Evolutionary conservation across 805 yeast species (phyloP).

Genomic region (Starmerella kuoi): DNA sequence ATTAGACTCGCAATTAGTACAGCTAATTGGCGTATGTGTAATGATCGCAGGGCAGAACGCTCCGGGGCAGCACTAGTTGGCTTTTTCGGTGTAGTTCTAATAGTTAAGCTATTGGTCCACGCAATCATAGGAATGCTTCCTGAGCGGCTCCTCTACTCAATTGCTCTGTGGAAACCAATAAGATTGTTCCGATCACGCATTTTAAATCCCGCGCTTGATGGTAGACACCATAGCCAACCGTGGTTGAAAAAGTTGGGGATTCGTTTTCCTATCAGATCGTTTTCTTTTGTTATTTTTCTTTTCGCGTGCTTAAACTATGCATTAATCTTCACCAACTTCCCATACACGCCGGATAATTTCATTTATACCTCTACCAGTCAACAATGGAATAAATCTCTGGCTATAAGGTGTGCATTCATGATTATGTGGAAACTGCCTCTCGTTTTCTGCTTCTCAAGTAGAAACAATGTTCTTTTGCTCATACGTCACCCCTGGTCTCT

Average conservation of each 20-base stretch:
- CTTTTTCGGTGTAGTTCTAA: slow-evolving; percentile 12
- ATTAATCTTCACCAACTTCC: slow-evolving; percentile 19
- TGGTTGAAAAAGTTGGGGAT: slow-evolving; percentile 4
- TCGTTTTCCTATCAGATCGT: slow-evolving; percentile 29
- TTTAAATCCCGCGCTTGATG: slow-evolving; percentile 9
- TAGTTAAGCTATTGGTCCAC: slow-evolving; percentile 1
- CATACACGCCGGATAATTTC: slow-evolving; percentile 11
- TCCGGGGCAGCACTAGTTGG: slow-evolving; percentile 13
- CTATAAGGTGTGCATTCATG: slow-evolving; percentile 16
- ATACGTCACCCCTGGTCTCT: slow-evolving; percentile 34
- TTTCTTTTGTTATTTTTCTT: slow-evolving; percentile 27
- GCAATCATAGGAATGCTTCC: neutral
- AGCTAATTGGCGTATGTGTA: slow-evolving; percentile 13
- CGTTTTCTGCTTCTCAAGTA: slow-evolving; percentile 45
- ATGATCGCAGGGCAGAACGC: slow-evolving; percentile 7
- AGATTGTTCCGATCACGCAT: slow-evolving; percentile 5
- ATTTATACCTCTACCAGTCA: slow-evolving; percentile 15
- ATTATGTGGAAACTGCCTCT: slow-evolving; percentile 34
- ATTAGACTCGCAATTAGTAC: slow-evolving; percentile 11
- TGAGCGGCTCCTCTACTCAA: neutral
- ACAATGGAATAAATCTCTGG: slow-evolving; percentile 19
- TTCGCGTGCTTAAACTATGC: slow-evolving; percentile 27
- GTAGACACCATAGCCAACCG: slow-evolving; percentile 7
- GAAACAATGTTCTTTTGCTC: slow-evolving; percentile 54
- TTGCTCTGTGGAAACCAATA: slow-evolving; percentile 1